Base-by-base conservation (phyloP, 2,329 filamentous ascomycete species). In the Metarhizium brunneum region DNA sequence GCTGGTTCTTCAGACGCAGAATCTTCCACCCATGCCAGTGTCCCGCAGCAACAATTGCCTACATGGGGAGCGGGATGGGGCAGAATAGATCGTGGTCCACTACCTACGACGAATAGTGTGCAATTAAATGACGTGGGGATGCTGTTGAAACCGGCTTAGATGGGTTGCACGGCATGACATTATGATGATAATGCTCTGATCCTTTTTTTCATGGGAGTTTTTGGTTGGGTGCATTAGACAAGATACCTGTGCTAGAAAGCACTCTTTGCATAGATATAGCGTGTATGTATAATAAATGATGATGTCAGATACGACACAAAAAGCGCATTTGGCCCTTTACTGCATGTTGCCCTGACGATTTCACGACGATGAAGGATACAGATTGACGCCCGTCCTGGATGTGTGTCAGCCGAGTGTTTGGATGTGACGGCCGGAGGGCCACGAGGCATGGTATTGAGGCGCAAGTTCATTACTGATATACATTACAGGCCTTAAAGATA, bases 91-190 rank as follows among this genome's bases (percentile, higher is more conserved):
- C 59, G 62, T 29, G 65, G 65, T n/a, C 52, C 55, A 43, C 49
- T 59, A 13, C 62, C 61, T 18, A 60, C 61, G 29, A 56, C 61
- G 52, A 56, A 42, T 13, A 60, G 55, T 51, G 58, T 62, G 36
- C 64, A 68, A 51, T 56, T 71, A 42, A 69, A 68, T 36, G 69
- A 71, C 52, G 69, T 71, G 3, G 69, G 69, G 20, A 67, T 63
- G 56, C 56, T 71, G 10, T 51, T 66, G 47, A 49, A 53, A 40
- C 50, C 59, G 6, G 50, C 7, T 14, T 50, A 47, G 29, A 11
- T 30, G 25, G 36, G 48, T 8, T 16, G 14, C 35, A 42, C n/a
- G 25, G 30, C 14, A 43, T 20, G 43, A 54, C 4, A 18, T 30
- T 40, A 35, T 49, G 8, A 54, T 30, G 35, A 49, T 43, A 36